A percentile compares a stretch with the other conserved stretches of the same genome.
Evolutionary conservation across 2,329 filamentous ascomycete genomes (phyloP).

Genomic region (Pestalotiopsis sp.): DNA sequence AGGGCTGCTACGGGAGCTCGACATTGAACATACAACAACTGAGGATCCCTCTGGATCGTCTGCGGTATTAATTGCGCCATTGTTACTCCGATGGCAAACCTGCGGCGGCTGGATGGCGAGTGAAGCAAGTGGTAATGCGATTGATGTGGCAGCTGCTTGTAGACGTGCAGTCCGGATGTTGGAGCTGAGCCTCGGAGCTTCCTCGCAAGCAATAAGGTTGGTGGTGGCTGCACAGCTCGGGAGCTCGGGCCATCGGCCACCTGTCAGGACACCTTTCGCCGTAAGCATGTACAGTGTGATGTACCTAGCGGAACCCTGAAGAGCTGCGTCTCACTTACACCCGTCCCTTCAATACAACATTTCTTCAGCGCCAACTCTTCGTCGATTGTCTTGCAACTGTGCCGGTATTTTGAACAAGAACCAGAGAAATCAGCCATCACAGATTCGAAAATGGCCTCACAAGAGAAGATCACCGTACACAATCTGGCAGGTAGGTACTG

Average conservation of each 20-base stretch:
- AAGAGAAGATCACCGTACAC: slow-evolving; percentile 67
- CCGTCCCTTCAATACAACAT: neutral
- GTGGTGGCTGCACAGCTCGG: neutral
- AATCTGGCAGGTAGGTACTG: slow-evolving; percentile 61
- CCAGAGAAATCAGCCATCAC: neutral
- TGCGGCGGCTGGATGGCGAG: neutral
- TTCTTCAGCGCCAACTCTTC: neutral
- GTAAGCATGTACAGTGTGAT: neutral
- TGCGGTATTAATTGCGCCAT: slow-evolving; percentile 90
- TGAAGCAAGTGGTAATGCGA: neutral
- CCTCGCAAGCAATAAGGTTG: neutral
- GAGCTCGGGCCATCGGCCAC: slow-evolving; percentile 10
- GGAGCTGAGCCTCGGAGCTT: neutral
- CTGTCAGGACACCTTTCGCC: slow-evolving; percentile 14
- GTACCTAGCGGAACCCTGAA: neutral
- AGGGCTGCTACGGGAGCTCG: neutral
- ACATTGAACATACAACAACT: slow-evolving; percentile 76
- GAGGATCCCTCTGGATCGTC: slow-evolving; percentile 97
- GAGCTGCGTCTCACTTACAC: neutral
- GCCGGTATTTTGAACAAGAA: neutral
- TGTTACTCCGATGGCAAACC: slow-evolving; percentile 20
- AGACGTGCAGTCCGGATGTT: neutral
- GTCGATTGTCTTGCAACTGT: neutral
- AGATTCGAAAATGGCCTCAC: slow-evolving; percentile 39
- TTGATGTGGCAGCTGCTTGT: neutral